Evolutionary conservation across 371 early-diverging fungal genomes (phyloP).

Genomic region (Batkoa obscura): DNA sequence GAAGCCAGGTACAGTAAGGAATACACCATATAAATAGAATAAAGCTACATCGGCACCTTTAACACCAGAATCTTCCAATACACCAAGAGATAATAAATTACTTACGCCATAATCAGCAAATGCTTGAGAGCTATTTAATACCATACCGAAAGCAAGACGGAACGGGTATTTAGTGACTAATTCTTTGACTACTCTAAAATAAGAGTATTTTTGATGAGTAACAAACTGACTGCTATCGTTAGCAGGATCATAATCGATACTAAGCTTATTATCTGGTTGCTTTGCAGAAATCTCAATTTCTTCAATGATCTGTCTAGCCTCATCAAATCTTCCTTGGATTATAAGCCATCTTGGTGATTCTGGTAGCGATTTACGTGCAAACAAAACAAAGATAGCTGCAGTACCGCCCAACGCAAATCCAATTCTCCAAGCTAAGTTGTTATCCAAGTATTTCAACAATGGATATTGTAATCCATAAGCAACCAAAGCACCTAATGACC

Average conservation of each 20-base stretch:
- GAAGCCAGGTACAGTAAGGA: slow-evolving; percentile 5
- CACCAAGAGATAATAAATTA: slow-evolving; percentile 5
- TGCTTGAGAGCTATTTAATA: slow-evolving; percentile 8
- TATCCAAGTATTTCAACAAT: slow-evolving; percentile 1
- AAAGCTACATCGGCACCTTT: neutral
- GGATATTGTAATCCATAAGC: slow-evolving; percentile 5
- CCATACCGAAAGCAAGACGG: slow-evolving; percentile 6
- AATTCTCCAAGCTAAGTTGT: slow-evolving; percentile 4
- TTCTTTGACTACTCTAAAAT: neutral
- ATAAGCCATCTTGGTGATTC: slow-evolving; percentile 8
- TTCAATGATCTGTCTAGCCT: neutral
- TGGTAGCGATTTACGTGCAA: slow-evolving; percentile 4
- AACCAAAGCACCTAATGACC: slow-evolving; percentile 8
- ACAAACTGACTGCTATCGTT: neutral
- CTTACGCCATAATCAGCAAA: slow-evolving; percentile 10
- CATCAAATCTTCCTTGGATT: slow-evolving; percentile 5
- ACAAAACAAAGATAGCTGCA: slow-evolving; percentile 1
- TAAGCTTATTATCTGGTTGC: slow-evolving; percentile 3
- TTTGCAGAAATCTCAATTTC: slow-evolving; percentile 3
- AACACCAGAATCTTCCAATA: neutral
- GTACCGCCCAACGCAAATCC: slow-evolving; percentile 5
- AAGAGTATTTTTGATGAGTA: neutral
- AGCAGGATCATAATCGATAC: neutral
- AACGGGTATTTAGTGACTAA: slow-evolving; percentile 5
- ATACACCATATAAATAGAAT: slow-evolving; percentile 4